These are phyloP conservation scores for Bifiguratus adelaidae DNA, from an alignment of 192 early-diverging fungal genomes.

Conservation along the genomic window DNA sequence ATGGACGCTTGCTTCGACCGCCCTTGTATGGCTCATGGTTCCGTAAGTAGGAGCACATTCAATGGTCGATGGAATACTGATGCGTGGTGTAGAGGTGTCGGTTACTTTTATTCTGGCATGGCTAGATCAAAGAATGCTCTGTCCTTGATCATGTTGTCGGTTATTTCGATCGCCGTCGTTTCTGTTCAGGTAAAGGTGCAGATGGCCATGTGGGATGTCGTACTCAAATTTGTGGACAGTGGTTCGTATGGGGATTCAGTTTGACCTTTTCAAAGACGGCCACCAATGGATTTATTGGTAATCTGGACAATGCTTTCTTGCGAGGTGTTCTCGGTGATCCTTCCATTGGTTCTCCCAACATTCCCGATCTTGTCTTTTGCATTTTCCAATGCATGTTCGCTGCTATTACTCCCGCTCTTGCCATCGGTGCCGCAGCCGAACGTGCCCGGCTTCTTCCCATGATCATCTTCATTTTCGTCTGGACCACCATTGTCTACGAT, in stretches of 20 bases:
- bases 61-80: no score
- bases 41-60: no score
- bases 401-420: conserved; percentile 81
- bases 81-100: no score
- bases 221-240: conserved; percentile 29
- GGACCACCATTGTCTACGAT: conserved; percentile 90
- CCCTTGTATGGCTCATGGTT: conserved; percentile 89
- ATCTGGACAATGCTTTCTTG: conserved; percentile 68
- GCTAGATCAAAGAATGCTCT: conserved; percentile 87
- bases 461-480: conserved; percentile 85
- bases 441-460: conserved; percentile 77
- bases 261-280: conserved; percentile 78
- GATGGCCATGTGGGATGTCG: neutral
- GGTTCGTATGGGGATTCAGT: conserved; percentile 87
- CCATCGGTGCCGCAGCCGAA: conserved; percentile 85
- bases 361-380: conserved; percentile 72
- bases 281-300: conserved; percentile 67
- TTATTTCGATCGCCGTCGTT: conserved; percentile 77
- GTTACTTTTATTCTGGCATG: conserved; percentile 95
- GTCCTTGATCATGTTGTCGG: conserved; percentile 76
- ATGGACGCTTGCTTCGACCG: conserved; percentile 59
- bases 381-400: conserved; percentile 93
- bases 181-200: conserved; percentile 49
- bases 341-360: conserved; percentile 43
- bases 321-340: conserved; percentile 31